Evolutionary conservation across 106 monocot genomes (phyloP), one percentile per base, ranked within the genome.

Genomic region (Amphibolis antarctica): DNA sequence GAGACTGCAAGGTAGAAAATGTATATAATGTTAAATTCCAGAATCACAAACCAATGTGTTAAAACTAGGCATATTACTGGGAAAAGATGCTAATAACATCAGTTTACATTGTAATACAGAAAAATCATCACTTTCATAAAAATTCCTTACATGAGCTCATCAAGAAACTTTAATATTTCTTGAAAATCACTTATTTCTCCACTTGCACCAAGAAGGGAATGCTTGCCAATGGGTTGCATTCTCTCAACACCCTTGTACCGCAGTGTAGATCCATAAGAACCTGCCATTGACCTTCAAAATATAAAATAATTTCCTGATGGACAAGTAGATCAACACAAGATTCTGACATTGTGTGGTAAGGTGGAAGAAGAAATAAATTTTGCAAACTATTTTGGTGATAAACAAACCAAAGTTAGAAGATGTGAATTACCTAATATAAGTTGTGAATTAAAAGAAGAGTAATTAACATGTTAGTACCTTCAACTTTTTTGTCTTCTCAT

Each of bases 181-280:
- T 91, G 90, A 66, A 91, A 91, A 47, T 91, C 90, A 69, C 90
- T 91, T 25, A 83, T 66, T 83, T 91, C 90, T 58, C 90, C 90
- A 77, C 90, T 86, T 62, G 83, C 90, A 68, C 90, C 90, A 68
- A 91, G 77, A 53, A 91, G 72, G 63, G 86, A 78, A 68, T 91
- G 90, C 57, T 86, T 83, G 22, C 90, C 90, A 69, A 91, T 80
- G 24, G 78, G 25, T 48, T 91, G 86, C 25, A 91, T 81, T 53
- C 86, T 74, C 71, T 91, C 90, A 28, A 91, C 71, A 44, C 73
- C 66, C 79, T 91, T 91, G 80, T 91, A 91, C 50, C 90, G 80
- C 23, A 91, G 72, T 29, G 90, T 91, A 54, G 90, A 91, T 26
- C 90, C 86, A 79, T 91, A 91, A 3, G 90, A 91, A 77, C 36